Evolutionary conservation across 805 yeast genomes (phyloP), one percentile per base, ranked within the genome.

Genomic region (Schwanniomyces polymorphus): DNA sequence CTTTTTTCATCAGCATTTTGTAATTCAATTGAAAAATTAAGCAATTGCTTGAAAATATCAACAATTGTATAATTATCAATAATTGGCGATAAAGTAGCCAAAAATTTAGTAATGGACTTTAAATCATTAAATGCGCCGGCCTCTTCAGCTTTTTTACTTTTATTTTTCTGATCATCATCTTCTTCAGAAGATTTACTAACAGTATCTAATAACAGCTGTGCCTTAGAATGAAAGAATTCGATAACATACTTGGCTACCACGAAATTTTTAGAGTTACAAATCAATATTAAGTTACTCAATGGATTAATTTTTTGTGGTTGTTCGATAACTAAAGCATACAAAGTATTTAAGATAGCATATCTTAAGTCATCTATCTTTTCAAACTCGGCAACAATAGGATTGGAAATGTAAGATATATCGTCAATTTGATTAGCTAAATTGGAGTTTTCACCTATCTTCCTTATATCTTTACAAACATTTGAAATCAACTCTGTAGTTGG

Each of bases 281-380:
- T 71, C 57, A 85, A 77, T 5, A 91, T 68, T 53, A 90, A 72
- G 7, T 84, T 81, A 25, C 90, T 79, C 47, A 92, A 65, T n/a
- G 84, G 79, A 11, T 85, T 81, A 49, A 86, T 79, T 63, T 91
- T 94, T 52, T 91, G 96, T 0, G 99, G 98, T 65, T 92, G 97
- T 65, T 94, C 98, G 26, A 80, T 67, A 9, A 86, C 75, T 38
- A 88, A 78, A 2, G 96, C 88, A 45, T 78, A 77, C 23, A 91
- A 60, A 2, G 88, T 86, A 42, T 77, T 74, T 49, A 88, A 67
- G 17, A 88, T 69, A 3, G 85, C 80, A 28, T 67, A 68, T 49
- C 88, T 74, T 51, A 85, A 79, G 43, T 75, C 75, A 49, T 80
- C 84, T 46, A 84, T 84, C 51, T 74, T 77, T 53, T 80, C 88